phyloP scores from a whole-genome alignment of 345 rosid genomes.

The Punica granatum region DNA sequence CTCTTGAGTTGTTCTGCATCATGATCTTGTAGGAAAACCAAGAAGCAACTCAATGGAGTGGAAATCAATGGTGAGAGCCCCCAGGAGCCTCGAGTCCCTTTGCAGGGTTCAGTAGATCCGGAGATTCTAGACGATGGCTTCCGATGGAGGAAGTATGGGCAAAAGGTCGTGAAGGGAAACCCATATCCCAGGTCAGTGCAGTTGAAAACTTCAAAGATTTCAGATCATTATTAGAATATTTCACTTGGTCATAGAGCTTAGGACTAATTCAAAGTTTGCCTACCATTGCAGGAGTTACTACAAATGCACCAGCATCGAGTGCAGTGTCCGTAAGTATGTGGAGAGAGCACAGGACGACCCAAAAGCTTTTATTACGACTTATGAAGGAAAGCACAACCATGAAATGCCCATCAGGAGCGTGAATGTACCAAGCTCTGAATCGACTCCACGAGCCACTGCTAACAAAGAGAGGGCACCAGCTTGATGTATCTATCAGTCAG shows the following conservation, averaged over 20 bases:
- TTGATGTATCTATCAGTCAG: background rate
- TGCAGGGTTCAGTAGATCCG: slow-evolving; percentile 47
- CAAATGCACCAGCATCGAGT: slow-evolving; percentile 69
- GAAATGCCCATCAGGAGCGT: slow-evolving; percentile 48
- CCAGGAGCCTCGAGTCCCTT: slow-evolving; percentile 30
- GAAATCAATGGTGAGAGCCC: slow-evolving; percentile 29
- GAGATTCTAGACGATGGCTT: slow-evolving; percentile 81
- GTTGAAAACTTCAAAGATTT: background rate
- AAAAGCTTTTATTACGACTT: slow-evolving; percentile 74
- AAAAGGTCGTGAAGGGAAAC: slow-evolving; percentile 93
- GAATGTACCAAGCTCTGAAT: slow-evolving; percentile 8
- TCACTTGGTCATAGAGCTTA: background rate
- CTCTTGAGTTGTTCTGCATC: background rate
- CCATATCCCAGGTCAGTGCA: slow-evolving; percentile 70
- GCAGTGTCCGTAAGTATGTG: slow-evolving; percentile 86
- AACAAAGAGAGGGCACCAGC: slow-evolving; percentile 9
- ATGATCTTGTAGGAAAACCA: slow-evolving; percentile 38
- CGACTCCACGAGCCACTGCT: slow-evolving; percentile 14
- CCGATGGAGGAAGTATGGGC: slow-evolving; percentile 98
- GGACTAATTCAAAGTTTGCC: background rate
- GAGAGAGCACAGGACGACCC: slow-evolving; percentile 94
- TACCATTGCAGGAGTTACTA: slow-evolving; percentile 71
- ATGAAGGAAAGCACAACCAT: slow-evolving; percentile 93
- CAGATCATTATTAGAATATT: background rate
- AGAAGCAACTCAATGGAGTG: slow-evolving; percentile 40